A percentile compares a stretch with the other conserved stretches of the same genome.
These are phyloP conservation scores for Trypanosoma melophagium DNA, from an alignment of 208 protist genomes.

Conservation along the genomic window DNA sequence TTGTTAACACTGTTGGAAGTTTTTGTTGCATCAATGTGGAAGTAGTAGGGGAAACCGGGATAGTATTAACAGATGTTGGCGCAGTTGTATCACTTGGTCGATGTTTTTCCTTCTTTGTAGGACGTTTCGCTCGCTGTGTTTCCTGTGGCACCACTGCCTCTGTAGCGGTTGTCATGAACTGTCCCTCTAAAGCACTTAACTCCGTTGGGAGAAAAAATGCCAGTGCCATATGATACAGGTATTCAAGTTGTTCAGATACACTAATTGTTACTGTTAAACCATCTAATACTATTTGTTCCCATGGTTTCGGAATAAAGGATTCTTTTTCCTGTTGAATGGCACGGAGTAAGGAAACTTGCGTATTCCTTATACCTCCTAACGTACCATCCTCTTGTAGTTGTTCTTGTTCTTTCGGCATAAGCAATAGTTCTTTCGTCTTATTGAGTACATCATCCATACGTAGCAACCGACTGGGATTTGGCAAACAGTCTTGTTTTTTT, in stretches of 20 bases:
- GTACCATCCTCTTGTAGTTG: too few relatives aligned
- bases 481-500: slow-evolving; percentile 20
- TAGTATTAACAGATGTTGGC: not conserved
- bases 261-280: not conserved
- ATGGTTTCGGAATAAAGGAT: slow-evolving; percentile 56
- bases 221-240: slow-evolving; percentile 28
- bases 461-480: slow-evolving; percentile 7
- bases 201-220: slow-evolving; percentile 52
- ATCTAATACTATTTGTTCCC: slow-evolving; percentile 27
- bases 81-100: not conserved
- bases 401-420: not conserved
- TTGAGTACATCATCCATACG: slow-evolving; percentile 16
- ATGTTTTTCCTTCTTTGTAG: slow-evolving; percentile 18
- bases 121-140: not conserved
- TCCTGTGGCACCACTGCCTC: not conserved
- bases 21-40: slow-evolving; percentile 8
- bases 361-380: not conserved
- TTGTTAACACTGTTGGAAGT: slow-evolving; percentile 9
- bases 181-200: slow-evolving; percentile 48
- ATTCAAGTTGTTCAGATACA: slow-evolving; percentile 14
- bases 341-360: slow-evolving; percentile 12
- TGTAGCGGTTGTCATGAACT: slow-evolving; percentile 35
- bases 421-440: slow-evolving; percentile 4
- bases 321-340: slow-evolving; percentile 41
- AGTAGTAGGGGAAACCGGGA: not conserved